phyloP scores from a whole-genome alignment of 1,284 basidiomycete species.

The Austroboletus olivaceoglutinosus region DNA sequence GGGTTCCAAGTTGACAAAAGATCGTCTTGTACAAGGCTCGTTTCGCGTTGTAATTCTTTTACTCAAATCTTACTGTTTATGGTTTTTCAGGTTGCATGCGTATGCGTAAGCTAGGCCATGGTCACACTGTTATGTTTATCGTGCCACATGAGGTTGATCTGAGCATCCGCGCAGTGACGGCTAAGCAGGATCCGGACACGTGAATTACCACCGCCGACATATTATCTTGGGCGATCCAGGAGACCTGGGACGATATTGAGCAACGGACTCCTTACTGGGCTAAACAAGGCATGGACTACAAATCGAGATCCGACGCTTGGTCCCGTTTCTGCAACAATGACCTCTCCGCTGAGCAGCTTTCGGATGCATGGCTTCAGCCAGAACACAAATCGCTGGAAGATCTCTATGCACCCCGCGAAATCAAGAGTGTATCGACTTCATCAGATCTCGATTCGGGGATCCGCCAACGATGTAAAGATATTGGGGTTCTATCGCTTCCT shows the following conservation, averaged over 20 bases:
- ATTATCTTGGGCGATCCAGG: slow-evolving; percentile 43
- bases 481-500: slow-evolving; percentile 22
- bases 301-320: slow-evolving; percentile 35
- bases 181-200: background rate
- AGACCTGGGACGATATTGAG: slow-evolving; percentile 44
- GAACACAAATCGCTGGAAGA: slow-evolving; percentile 39
- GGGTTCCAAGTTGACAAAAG: slow-evolving; percentile 30
- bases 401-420: slow-evolving; percentile 32
- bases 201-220: slow-evolving; percentile 36
- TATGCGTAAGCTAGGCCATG: slow-evolving; percentile 46
- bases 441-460: background rate
- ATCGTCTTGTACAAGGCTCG: background rate
- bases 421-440: too few relatives aligned
- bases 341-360: slow-evolving; percentile 14
- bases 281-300: slow-evolving; percentile 45
- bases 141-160: slow-evolving; percentile 45
- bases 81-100: slow-evolving; percentile 44
- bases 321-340: slow-evolving; percentile 9
- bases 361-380: slow-evolving; percentile 35
- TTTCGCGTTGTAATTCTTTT: background rate
- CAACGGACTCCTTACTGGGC: slow-evolving; percentile 43
- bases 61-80: too few relatives aligned
- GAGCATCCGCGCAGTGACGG: slow-evolving; percentile 34
- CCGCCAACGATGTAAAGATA: background rate
- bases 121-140: slow-evolving; percentile 47